Conservation (phyloP, 768 basidiomycete genomes). For the Lactarius sanguifluus region DNA sequence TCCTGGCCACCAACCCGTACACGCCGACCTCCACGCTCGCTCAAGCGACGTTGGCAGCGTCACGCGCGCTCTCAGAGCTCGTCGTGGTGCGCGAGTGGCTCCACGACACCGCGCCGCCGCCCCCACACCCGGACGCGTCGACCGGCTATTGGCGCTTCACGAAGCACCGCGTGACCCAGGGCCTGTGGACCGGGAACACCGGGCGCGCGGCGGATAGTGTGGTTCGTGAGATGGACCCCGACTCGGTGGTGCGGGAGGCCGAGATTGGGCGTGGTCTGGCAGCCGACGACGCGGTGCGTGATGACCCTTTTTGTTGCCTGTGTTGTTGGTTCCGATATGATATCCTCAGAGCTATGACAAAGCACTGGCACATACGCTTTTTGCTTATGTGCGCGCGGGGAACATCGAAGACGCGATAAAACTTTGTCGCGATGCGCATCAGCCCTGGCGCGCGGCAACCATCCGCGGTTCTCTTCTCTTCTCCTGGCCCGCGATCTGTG, state of each 20-base stretch:
- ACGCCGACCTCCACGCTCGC: slow-evolving; percentile 76
- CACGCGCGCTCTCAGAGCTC: slow-evolving; percentile 69
- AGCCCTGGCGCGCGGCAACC: slow-evolving; percentile 91
- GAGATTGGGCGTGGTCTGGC: slow-evolving; percentile 47
- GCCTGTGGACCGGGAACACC: slow-evolving; percentile 41
- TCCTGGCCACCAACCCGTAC: slow-evolving; percentile 75
- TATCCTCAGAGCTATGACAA: slow-evolving; percentile 74
- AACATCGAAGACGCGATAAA: slow-evolving; percentile 81
- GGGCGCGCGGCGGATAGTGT: slow-evolving; percentile 22
- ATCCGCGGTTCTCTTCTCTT: slow-evolving; percentile 82
- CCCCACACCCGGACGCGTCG: slow-evolving; percentile 24
- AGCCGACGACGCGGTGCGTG: slow-evolving; percentile 73
- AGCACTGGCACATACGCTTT: slow-evolving; percentile 71
- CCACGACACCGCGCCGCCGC: slow-evolving; percentile 58
- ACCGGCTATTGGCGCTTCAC: slow-evolving; percentile 28
- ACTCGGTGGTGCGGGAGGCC: slow-evolving; percentile 40
- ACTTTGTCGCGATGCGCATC: slow-evolving; percentile 75
- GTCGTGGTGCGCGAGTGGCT: slow-evolving; percentile 87
- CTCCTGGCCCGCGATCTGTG: slow-evolving; percentile 71
- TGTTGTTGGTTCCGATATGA: neutral
- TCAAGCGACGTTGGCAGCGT: slow-evolving; percentile 67
- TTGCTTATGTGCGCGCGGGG: slow-evolving; percentile 82
- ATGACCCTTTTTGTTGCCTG: neutral
- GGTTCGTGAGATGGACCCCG: slow-evolving; percentile 51
- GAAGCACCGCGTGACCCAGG: slow-evolving; percentile 15